phyloP scores from a whole-genome alignment of 352 stramenopile species.

The Thalassiosira livingstoniorum region DNA sequence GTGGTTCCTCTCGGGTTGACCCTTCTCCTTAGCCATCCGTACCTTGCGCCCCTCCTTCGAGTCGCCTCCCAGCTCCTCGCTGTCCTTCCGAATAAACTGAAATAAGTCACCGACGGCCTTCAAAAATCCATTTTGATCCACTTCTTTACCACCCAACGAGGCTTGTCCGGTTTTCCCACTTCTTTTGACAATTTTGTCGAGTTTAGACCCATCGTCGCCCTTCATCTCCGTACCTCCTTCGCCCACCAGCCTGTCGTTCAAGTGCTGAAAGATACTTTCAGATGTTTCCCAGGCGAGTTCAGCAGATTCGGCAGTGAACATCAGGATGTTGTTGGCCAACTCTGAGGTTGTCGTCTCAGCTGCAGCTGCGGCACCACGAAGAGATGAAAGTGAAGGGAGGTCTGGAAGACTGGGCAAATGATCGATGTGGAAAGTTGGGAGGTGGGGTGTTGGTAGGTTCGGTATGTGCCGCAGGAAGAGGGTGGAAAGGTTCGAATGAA shows the following conservation, averaged over 20 bases:
- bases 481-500: too few relatives aligned
- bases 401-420: too few relatives aligned
- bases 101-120: neutral
- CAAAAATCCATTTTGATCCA: neutral
- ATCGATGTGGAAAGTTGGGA: too few relatives aligned
- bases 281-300: constrained; percentile 49
- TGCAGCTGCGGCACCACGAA: too few relatives aligned
- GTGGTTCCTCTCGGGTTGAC: neutral
- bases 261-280: constrained; percentile 30
- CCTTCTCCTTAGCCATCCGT: constrained; percentile 2
- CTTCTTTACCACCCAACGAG: neutral
- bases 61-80: too few relatives aligned
- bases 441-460: too few relatives aligned
- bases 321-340: neutral
- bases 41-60: too few relatives aligned
- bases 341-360: too few relatives aligned
- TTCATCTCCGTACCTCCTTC: too few relatives aligned
- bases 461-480: too few relatives aligned
- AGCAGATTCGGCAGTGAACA: constrained; percentile 30
- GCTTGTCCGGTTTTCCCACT: neutral
- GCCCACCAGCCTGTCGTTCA: neutral
- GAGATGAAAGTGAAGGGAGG: too few relatives aligned
- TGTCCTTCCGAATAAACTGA: neutral
- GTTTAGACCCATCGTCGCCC: too few relatives aligned
- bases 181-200: neutral